Conservation (phyloP, 176 grass and related monocot genomes). For the Aechmea fasciata region DNA sequence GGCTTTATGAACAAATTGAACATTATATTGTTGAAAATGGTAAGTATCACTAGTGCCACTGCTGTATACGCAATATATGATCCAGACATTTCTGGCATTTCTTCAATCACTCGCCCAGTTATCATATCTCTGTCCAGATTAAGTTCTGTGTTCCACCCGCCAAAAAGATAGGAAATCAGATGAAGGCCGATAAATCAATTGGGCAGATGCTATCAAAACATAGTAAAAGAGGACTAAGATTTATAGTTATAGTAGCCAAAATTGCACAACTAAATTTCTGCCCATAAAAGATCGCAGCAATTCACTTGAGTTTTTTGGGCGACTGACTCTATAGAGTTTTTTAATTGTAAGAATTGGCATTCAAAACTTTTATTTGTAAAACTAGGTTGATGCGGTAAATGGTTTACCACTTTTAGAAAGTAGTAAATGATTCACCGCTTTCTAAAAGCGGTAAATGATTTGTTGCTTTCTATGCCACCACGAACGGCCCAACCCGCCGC, state of each 20-base stretch:
- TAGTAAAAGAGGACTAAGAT: not conserved
- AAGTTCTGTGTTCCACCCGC: slow-evolving; percentile 37
- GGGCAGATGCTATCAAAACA: not conserved
- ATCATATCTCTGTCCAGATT: slow-evolving; percentile 62
- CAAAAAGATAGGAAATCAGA: not conserved
- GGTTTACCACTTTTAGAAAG: too few relatives aligned
- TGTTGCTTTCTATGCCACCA: too few relatives aligned
- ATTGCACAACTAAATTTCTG: not conserved
- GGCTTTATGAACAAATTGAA: slow-evolving; percentile 68
- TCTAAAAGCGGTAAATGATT: too few relatives aligned
- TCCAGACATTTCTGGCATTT: slow-evolving; percentile 61
- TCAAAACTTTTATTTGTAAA: too few relatives aligned
- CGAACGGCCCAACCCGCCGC: too few relatives aligned
- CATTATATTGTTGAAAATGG: slow-evolving; percentile 75
- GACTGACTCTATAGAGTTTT: too few relatives aligned
- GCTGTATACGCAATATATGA: slow-evolving; percentile 52
- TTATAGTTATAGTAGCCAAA: not conserved
- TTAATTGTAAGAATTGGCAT: too few relatives aligned
- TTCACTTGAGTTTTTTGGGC: too few relatives aligned
- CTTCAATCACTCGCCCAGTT: slow-evolving; percentile 29
- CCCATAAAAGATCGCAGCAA: not conserved
- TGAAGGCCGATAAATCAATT: not conserved
- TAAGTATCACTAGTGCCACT: slow-evolving; percentile 49
- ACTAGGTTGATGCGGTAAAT: too few relatives aligned
- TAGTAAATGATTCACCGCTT: too few relatives aligned